phyloP scores from a whole-genome alignment of 129 eudicot genomes.

The Logfia minima region DNA sequence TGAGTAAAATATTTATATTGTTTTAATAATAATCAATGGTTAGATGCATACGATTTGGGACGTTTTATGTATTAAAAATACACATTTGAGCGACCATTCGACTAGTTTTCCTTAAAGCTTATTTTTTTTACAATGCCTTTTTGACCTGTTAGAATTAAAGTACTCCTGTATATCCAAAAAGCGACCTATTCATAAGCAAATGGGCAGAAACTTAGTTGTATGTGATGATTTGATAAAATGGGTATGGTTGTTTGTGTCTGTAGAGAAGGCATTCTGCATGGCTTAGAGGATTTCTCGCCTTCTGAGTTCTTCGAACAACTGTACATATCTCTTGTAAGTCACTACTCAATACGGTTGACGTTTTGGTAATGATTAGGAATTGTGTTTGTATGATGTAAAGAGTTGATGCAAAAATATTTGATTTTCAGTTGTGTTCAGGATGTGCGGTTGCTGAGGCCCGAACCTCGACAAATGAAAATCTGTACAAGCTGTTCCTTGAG shows the following conservation, averaged over 20 bases:
- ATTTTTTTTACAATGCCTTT: no score
- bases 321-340: constrained; percentile 72
- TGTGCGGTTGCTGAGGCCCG: constrained; percentile 65
- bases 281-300: constrained; percentile 73
- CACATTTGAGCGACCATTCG: not conserved
- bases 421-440: constrained; percentile 75
- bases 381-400: not conserved
- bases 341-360: not conserved
- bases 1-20: not conserved
- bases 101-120: not conserved
- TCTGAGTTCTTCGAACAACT: constrained; percentile 79
- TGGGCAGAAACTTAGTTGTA: not conserved
- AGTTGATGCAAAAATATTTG: constrained; percentile 17
- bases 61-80: not conserved
- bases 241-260: constrained; percentile 24
- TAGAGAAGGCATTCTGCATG: constrained; percentile 79
- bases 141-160: not conserved
- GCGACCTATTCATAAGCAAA: not conserved
- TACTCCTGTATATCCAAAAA: not conserved
- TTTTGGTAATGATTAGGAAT: not conserved
- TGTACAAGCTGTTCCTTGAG: constrained; percentile 67
- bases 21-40: not conserved
- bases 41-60: not conserved
- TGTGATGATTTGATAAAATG: constrained; percentile 5
- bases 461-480: constrained; percentile 49